These are phyloP conservation scores for Aspergillus neoniger DNA, from an alignment of 2,329 filamentous ascomycete species.

Conservation along the genomic window DNA sequence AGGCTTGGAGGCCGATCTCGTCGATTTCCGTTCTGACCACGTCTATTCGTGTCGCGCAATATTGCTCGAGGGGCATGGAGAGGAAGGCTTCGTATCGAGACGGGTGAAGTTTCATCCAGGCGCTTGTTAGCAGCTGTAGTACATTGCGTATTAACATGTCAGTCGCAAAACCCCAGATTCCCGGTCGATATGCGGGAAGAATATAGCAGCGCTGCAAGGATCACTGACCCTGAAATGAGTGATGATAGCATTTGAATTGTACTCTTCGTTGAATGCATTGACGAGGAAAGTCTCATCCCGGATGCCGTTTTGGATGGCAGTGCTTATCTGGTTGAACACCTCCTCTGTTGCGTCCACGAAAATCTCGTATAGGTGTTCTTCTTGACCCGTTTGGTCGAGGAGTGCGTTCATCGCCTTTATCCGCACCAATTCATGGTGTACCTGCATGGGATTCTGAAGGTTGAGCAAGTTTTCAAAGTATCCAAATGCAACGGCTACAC, in stretches of 20 bases:
- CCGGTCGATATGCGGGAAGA: background rate
- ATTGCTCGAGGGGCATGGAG: slow-evolving; percentile 63
- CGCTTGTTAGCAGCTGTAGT: slow-evolving; percentile 72
- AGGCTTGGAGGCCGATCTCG: slow-evolving; percentile 75
- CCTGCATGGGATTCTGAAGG: slow-evolving; percentile 62
- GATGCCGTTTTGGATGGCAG: slow-evolving; percentile 58
- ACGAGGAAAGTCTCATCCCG: slow-evolving; percentile 62
- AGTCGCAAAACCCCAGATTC: slow-evolving; percentile 21
- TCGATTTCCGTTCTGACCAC: slow-evolving; percentile 82
- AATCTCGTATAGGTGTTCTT: slow-evolving; percentile 73
- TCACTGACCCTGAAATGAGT: slow-evolving; percentile 70
- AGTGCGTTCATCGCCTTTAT: slow-evolving; percentile 71
- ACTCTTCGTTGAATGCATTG: slow-evolving; percentile 72
- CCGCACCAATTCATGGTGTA: slow-evolving; percentile 71
- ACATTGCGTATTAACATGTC: slow-evolving; percentile 13
- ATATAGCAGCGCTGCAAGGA: background rate
- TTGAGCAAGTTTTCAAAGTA: slow-evolving; percentile 87
- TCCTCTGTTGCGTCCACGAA: slow-evolving; percentile 75
- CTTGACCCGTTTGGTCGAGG: slow-evolving; percentile 69
- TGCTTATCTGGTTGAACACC: slow-evolving; percentile 65
- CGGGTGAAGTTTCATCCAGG: slow-evolving; percentile 77
- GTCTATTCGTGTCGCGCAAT: slow-evolving; percentile 72
- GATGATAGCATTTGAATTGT: slow-evolving; percentile 72
- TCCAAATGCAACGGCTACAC: slow-evolving; percentile 80
- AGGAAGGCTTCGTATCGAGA: slow-evolving; percentile 73